A percentile compares a stretch with the other conserved stretches of the same genome.
phyloP scores from a whole-genome alignment of 306 rosid genomes.

The Acacia melanoxylon region DNA sequence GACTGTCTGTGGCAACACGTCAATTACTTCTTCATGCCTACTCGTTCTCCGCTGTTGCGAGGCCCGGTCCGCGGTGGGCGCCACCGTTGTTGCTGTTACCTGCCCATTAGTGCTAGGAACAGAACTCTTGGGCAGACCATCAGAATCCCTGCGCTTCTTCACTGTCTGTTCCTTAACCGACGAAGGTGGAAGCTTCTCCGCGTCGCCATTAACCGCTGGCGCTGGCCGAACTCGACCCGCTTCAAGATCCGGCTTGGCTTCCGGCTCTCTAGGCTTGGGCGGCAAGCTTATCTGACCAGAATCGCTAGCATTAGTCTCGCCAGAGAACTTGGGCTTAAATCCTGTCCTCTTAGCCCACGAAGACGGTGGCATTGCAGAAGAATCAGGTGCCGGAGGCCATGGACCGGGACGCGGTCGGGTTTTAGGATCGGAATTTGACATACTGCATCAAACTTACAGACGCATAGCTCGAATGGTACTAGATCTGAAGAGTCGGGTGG shows the following conservation, averaged over 20 bases:
- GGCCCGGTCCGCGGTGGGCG: constrained; percentile 35
- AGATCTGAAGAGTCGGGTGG: constrained; percentile 51
- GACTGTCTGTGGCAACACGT: constrained; percentile 59
- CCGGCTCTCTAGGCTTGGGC: constrained; percentile 42
- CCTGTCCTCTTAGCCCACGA: constrained; percentile 97
- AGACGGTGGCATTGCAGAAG: constrained; percentile 71
- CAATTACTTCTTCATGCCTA: constrained; percentile 69
- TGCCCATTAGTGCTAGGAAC: constrained; percentile 49
- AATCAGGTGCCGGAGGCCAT: constrained; percentile 71
- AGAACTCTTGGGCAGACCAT: constrained; percentile 55
- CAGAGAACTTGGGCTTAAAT: constrained; percentile 88
- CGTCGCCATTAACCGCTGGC: constrained; percentile 41
- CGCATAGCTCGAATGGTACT: constrained; percentile 38
- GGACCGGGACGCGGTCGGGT: constrained; percentile 71
- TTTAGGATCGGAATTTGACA: constrained; percentile 78
- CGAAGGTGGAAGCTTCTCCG: constrained; percentile 32
- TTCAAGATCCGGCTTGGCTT: constrained; percentile 58
- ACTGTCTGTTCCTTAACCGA: constrained; percentile 44
- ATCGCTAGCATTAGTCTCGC: constrained; percentile 72
- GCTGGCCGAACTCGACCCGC: constrained; percentile 48
- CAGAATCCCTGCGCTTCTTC: constrained; percentile 76
- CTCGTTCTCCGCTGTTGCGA: constrained; percentile 46
- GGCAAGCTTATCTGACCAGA: constrained; percentile 60
- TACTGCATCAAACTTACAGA: constrained; percentile 27
- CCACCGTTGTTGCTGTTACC: constrained; percentile 27